Percentiles rank a stretch among this genome's conserved stretches.
phyloP scores from a whole-genome alignment of 139 green algal species.

The Coelastrella sp. region DNA sequence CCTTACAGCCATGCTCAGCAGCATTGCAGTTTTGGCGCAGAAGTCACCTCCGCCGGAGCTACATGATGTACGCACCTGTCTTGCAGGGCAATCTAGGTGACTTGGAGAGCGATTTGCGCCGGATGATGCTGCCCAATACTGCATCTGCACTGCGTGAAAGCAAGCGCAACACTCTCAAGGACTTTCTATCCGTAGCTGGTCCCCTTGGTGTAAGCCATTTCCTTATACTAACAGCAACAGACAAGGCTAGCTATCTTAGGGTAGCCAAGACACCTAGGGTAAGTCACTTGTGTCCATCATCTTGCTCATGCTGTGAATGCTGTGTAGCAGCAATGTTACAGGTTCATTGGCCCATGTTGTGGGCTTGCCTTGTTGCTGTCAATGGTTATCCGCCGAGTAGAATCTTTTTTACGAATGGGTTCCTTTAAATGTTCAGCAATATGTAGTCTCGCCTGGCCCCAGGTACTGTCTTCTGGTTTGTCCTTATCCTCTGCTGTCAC shows the following conservation, averaged over 20 bases:
- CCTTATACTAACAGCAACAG: constrained; percentile 91
- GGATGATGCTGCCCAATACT: constrained; percentile 96
- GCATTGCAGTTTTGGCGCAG: not conserved
- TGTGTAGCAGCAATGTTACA: not conserved
- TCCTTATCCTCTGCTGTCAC: no score
- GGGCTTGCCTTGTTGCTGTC: not conserved
- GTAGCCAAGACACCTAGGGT: constrained; percentile 90
- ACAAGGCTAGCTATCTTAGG: constrained; percentile 87
- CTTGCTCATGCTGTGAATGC: not conserved
- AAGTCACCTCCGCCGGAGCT: not conserved
- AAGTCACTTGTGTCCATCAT: not conserved
- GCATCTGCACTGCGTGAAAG: constrained; percentile 84
- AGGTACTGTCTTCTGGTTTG: no score
- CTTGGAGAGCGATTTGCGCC: constrained; percentile 90
- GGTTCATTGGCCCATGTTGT: not conserved
- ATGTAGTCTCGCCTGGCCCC: no score
- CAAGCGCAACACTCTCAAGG: constrained; percentile 79
- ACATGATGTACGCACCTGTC: not conserved
- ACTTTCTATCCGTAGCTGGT: constrained; percentile 96
- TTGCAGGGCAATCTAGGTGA: constrained; percentile 76
- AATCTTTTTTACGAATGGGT: no score
- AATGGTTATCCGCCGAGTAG: not conserved
- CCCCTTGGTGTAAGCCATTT: constrained; percentile 97
- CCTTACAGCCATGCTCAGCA: not conserved
- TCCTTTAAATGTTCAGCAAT: no score